Percentiles rank a stretch among this genome's conserved stretches.
These are phyloP conservation scores for Sutorius australiensis DNA, from an alignment of 768 basidiomycete species.

Conservation along the genomic window DNA sequence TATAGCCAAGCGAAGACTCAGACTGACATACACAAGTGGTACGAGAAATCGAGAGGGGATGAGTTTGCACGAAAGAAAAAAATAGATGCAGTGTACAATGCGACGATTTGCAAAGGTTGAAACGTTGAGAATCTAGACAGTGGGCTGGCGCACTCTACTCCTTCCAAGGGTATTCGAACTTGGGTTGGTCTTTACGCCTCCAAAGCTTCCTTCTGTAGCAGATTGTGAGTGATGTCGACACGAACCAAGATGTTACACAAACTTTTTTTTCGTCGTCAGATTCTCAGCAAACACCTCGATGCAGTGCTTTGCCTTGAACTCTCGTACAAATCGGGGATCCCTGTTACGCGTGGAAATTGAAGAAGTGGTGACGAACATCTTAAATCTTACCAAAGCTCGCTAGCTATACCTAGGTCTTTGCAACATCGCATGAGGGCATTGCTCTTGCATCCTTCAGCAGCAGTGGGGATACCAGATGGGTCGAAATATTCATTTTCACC, in stretches of 20 bases:
- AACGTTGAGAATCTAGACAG: not conserved
- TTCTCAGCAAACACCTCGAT: constrained; percentile 86
- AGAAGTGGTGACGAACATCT: not conserved
- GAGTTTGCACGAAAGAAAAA: not conserved
- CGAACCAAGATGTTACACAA: constrained; percentile 28
- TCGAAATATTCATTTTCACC: constrained; percentile 98
- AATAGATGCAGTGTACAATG: not conserved
- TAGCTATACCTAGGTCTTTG: constrained; percentile 94
- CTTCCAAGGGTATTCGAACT: constrained; percentile 86
- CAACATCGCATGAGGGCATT: constrained; percentile 97
- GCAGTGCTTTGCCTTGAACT: constrained; percentile 83
- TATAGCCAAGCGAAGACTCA: not conserved
- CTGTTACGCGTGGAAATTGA: constrained; percentile 34
- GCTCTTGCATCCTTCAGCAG: constrained; percentile 92
- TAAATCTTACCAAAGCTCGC: constrained; percentile 80
- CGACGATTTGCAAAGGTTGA: not conserved
- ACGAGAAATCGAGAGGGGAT: not conserved
- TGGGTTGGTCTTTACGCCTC: constrained; percentile 82
- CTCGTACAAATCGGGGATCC: constrained; percentile 94
- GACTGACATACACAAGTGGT: not conserved
- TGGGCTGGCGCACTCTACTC: constrained; percentile 42
- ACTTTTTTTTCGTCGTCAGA: constrained; percentile 86
- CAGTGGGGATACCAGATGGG: constrained; percentile 84
- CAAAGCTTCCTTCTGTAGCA: constrained; percentile 78
- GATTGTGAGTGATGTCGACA: constrained; percentile 4